phyloP scores from a whole-genome alignment of 2,329 filamentous ascomycete genomes.

The Neofusicoccum umdonicola region DNA sequence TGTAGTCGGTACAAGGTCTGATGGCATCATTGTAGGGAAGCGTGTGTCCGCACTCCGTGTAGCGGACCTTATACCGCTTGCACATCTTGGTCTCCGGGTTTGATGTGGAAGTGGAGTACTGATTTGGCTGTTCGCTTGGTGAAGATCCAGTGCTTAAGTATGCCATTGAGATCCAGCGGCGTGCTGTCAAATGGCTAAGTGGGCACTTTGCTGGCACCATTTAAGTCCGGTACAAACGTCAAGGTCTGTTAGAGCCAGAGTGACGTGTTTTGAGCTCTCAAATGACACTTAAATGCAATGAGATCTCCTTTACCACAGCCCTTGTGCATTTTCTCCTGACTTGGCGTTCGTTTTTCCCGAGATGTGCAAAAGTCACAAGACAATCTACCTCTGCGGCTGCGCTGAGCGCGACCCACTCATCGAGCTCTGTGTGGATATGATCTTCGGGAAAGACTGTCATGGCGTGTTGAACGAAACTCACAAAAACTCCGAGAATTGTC shows the following conservation, averaged over 20 bases:
- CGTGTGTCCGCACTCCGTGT: too few species aligned
- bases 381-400: not conserved
- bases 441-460: not conserved
- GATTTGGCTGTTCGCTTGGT: too few species aligned
- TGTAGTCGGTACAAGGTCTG: too few species aligned
- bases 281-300: too few species aligned
- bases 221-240: not conserved
- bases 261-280: too few species aligned
- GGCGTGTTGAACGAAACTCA: not conserved
- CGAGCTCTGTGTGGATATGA: not conserved
- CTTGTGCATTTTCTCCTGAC: not conserved
- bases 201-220: not conserved
- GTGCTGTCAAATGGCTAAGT: not conserved
- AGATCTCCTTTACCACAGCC: not conserved
- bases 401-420: not conserved
- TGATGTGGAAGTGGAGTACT: too few species aligned
- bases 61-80: too few species aligned
- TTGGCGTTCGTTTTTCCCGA: not conserved
- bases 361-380: not conserved
- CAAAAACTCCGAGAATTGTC: not conserved
- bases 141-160: too few species aligned
- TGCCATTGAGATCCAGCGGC: not conserved
- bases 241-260: too few species aligned
- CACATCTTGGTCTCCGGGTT: too few species aligned
- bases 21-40: too few species aligned